Evolutionary conservation across 2,329 filamentous ascomycete genomes (phyloP).

Genomic region (Arthrocladium fulminans): DNA sequence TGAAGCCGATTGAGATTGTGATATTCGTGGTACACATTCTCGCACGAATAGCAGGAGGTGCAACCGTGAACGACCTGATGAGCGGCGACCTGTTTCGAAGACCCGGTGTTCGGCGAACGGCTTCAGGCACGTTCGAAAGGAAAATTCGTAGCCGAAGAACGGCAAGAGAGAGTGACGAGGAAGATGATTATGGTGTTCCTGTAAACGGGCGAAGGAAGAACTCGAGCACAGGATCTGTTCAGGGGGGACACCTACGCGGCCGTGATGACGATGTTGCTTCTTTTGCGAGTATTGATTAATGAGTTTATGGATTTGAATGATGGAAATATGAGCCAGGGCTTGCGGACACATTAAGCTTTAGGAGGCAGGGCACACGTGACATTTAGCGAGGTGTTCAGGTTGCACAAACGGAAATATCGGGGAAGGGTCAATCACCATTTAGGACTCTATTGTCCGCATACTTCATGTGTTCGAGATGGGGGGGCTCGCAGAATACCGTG

Average conservation of each 20-base stretch:
- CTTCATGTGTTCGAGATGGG: no score
- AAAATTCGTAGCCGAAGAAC: neutral
- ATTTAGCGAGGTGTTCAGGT: neutral
- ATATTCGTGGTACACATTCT: conserved; percentile 74
- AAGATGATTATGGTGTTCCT: conserved; percentile 1
- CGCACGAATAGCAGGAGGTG: conserved; percentile 55
- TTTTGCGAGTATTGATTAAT: neutral
- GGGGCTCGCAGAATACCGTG: no score
- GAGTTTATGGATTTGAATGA: neutral
- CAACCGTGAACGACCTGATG: conserved; percentile 26
- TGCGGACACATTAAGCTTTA: neutral
- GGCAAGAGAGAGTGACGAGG: neutral
- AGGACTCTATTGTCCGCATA: neutral
- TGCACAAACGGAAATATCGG: neutral
- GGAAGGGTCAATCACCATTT: neutral
- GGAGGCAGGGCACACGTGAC: neutral
- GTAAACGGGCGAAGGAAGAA: neutral
- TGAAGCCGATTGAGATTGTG: conserved; percentile 71
- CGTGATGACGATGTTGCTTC: neutral
- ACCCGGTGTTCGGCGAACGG: conserved; percentile 16
- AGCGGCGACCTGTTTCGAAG: conserved; percentile 19
- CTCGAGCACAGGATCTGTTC: neutral
- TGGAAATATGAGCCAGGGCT: neutral
- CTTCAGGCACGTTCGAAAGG: conserved; percentile 10
- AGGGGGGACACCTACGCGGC: neutral